Conservation (phyloP, 495 filamentous ascomycete genomes). For the Tetracladium setigerum region DNA sequence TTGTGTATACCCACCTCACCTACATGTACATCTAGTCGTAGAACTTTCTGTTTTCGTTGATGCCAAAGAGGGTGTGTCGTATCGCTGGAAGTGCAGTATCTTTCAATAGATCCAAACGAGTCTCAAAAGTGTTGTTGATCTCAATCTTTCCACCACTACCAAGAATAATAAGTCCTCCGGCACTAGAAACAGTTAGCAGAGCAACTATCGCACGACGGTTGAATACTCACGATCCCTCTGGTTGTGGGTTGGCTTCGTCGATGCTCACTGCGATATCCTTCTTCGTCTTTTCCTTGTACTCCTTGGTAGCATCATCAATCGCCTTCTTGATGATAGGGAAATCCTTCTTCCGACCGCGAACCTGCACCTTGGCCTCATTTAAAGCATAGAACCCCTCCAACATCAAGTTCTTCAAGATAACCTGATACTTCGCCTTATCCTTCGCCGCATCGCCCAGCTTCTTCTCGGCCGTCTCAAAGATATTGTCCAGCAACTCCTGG, state of each 20-base stretch:
- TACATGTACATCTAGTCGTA: conserved; percentile 60
- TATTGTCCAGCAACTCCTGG: conserved; percentile 85
- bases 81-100: conserved; percentile 79
- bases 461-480: conserved; percentile 72
- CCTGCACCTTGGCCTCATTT: conserved; percentile 64
- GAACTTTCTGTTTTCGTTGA: conserved; percentile 90
- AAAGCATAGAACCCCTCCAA: conserved; percentile 87
- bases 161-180: conserved; percentile 75
- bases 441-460: conserved; percentile 56
- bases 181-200: conserved; percentile 38
- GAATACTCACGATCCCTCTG: conserved; percentile 74
- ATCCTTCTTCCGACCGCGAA: conserved; percentile 76
- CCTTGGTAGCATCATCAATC: conserved; percentile 60
- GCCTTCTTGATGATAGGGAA: conserved; percentile 64
- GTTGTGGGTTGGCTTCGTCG: conserved; percentile 71
- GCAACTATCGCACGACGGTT: not conserved
- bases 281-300: conserved; percentile 72
- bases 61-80: conserved; percentile 77
- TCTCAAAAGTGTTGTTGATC: conserved; percentile 96
- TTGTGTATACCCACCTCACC: too few species aligned
- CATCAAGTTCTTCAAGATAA: conserved; percentile 66
- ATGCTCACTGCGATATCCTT: conserved; percentile 52
- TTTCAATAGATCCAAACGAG: conserved; percentile 77
- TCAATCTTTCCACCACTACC: conserved; percentile 89
- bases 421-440: conserved; percentile 67